Base-by-base conservation (phyloP, 108 stramenopile genomes). In the Skeletonema potamos region DNA sequence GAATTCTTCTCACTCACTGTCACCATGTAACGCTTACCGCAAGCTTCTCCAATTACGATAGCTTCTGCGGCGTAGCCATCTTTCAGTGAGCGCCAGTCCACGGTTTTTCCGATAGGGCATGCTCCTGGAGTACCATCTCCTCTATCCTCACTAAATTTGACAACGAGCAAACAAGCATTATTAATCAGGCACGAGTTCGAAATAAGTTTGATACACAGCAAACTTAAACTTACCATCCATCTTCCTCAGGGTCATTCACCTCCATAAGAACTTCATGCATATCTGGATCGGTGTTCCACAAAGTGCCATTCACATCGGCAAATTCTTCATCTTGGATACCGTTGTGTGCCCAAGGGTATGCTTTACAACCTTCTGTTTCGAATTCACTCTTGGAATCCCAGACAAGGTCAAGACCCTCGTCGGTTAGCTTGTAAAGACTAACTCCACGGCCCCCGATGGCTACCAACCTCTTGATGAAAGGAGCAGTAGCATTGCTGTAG, bases 321-420 rank as follows among this genome's bases (percentile, higher is more conserved):
- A 72, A 83, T 26, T 85, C 82, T 54, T 85, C 85, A 43, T 83
- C 85, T 51, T 80, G 78, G 33, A 85, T 24, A 8, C 66, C 82
- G 62, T 85, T 85, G 74, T 85, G 82, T 29, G 85, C 61, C 82
- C 82, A 85, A 24, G 85, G 85, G 62, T 56, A 85, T 11, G 46
- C 58, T n/a, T 34, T 34, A 46, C 85, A 82, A 15, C 76, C 76
- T 37, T 77, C 71, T 55, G 8, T 58, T 67, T 82, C 81, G 22
- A 82, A 73, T 24, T 77, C 76, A 24, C 48, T 39, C 24, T 28
- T 72, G 10, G 27, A 30, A 34, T 79, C 78, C 78, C 78, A 79
- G 24, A 79, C 59, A 20, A 79, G 17, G 0, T 68, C 73, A 11
- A 79, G 36, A 10, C 54, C 73, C 1, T 74, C 66, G 18, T 74